Base-by-base conservation (phyloP, 306 rosid genomes). In the Gillenia trifoliata region DNA sequence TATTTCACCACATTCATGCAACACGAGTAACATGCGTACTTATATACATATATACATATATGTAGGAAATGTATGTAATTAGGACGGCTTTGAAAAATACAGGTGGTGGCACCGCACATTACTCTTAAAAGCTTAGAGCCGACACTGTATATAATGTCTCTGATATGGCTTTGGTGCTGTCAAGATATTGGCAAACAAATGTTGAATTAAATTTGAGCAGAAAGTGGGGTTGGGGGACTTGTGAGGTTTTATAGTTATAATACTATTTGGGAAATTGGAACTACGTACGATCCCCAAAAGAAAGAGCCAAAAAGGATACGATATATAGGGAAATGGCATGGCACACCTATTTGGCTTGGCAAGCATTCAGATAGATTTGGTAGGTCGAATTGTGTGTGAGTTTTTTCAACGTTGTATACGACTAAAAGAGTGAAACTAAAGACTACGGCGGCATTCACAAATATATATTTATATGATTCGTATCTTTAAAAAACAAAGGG, bases 381-480 rank as follows among this genome's bases (percentile, higher is more conserved):
- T 30, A 62, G 66, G 66, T 62, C 19, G 38, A 30, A 6, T 25
- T 55, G 60, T 61, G 73, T 49, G 64, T 13, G 7, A 72, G 25
- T 71, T 63, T 64, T 71, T 80, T 83, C 80, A 77, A 85, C 85
- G 82, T 83, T 86, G 85, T 77, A 79, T 68, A 76, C 43, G 23
- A 64, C 74, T 13, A 59, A 79, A 72, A 75, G 83, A 78, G 83
- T 71, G 26, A 34, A 64, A 20, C 7, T 4, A 52, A 33, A n/a
- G 33, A 70, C 77, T 73, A 79, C 77, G 93, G 80, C 92, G 84
- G 85, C 93, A 69, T 84, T 91, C 89, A 47, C 52, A 81, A 29
- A 11, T 67, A 62, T 43, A 73, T 78, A 19, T 68, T 72, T 36
- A 34, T 59, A 80, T 74, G 41, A 83, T 82, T 83, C 89, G 89